Evolutionary conservation across 1,284 basidiomycete species (phyloP).

Genomic region (Somion occarium): DNA sequence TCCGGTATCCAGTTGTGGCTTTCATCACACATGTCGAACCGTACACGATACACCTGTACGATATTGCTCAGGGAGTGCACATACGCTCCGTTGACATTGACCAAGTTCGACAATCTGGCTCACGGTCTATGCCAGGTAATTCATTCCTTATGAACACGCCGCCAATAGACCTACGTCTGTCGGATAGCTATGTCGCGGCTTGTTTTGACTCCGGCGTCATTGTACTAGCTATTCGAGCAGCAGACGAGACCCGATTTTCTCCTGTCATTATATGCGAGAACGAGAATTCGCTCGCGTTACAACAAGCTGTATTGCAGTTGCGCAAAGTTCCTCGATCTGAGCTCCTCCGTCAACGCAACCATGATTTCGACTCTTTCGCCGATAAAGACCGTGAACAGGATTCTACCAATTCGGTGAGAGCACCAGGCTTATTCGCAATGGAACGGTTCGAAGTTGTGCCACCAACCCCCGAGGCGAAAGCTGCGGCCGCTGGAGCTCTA

Average conservation of each 20-base stretch:
- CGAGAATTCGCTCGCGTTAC: conserved; percentile 10
- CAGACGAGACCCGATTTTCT: conserved; percentile 1
- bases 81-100: conserved; percentile 12
- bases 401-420: background rate
- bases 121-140: conserved; percentile 2
- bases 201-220: conserved; percentile 16
- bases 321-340: background rate
- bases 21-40: conserved; percentile 11
- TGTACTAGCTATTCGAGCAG: conserved; percentile 11
- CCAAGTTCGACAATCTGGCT: background rate
- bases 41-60: conserved; percentile 15
- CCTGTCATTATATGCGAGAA: conserved; percentile 12
- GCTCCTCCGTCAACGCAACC: background rate
- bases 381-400: background rate
- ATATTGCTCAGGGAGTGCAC: conserved; percentile 13
- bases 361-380: background rate
- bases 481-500: background rate
- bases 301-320: background rate
- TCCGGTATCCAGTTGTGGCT: conserved; percentile 16
- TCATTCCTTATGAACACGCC: conserved; percentile 7
- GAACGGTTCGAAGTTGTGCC: conserved; percentile 1
- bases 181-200: conserved; percentile 14
- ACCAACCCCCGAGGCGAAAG: background rate
- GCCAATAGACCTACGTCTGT: conserved; percentile 18
- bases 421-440: conserved; percentile 1